Conservation (phyloP, 2,329 filamentous ascomycete species). For the Coniochaeta ligniaria region DNA sequence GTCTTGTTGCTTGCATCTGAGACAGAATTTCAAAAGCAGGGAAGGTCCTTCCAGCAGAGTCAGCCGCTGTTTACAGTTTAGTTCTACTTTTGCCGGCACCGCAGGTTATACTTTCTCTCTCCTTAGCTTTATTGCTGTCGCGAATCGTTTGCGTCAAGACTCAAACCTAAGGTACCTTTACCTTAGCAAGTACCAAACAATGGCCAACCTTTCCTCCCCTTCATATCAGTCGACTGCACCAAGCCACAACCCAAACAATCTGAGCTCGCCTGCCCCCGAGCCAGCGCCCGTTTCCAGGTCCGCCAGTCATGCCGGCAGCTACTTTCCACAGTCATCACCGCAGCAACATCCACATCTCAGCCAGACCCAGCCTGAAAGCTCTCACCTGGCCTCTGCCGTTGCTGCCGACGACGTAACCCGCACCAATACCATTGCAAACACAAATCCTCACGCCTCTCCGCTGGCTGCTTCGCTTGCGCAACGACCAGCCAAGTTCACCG, state of each 20-base stretch:
- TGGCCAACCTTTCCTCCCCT: not conserved
- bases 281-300: not conserved
- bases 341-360: slow-evolving; percentile 3
- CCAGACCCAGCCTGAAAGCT: not conserved
- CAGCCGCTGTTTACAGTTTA: too few relatives aligned
- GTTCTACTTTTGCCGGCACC: not conserved
- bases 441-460: slow-evolving; percentile 3
- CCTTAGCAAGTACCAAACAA: too few relatives aligned
- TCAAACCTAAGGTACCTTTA: too few relatives aligned
- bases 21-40: not conserved
- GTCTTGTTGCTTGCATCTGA: not conserved
- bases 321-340: slow-evolving; percentile 3
- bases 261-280: not conserved
- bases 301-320: slow-evolving; percentile 2
- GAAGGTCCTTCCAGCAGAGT: not conserved
- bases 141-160: not conserved
- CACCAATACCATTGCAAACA: slow-evolving; percentile 13
- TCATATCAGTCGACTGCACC: not conserved
- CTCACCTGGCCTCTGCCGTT: not conserved
- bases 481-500: slow-evolving; percentile 51
- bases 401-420: slow-evolving; percentile 5
- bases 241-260: not conserved
- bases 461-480: slow-evolving; percentile 12
- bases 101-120: not conserved
- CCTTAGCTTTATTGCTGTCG: not conserved